Evolutionary conservation across 352 stramenopile genomes (phyloP).

Genomic region (Globisporangium nodosum): DNA sequence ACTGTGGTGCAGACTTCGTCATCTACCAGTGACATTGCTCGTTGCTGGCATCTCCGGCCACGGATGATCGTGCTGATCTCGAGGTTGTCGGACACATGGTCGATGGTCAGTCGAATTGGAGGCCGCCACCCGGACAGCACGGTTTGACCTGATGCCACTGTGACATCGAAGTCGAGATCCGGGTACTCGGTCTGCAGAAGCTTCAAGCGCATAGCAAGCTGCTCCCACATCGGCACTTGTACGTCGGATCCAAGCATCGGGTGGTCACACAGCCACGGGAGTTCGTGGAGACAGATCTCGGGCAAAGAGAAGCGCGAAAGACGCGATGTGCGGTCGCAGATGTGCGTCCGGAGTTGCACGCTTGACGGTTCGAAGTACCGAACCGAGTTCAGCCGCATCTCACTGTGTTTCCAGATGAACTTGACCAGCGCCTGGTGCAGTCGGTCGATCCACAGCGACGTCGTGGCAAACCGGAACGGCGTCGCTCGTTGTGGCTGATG

Average conservation of each 20-base stretch:
- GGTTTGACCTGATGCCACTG: constrained; percentile 18
- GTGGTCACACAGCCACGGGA: constrained; percentile 23
- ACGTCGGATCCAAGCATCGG: constrained; percentile 10
- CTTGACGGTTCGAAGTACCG: constrained; percentile 13
- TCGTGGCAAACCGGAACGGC: constrained; percentile 16
- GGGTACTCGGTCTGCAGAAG: constrained; percentile 19
- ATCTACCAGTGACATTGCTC: not conserved
- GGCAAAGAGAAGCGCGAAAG: not conserved
- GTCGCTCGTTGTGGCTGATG: not conserved
- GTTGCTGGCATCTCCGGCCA: constrained; percentile 17
- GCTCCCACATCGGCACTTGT: constrained; percentile 20
- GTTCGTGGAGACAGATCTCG: constrained; percentile 4
- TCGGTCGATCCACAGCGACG: constrained; percentile 33
- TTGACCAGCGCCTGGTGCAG: constrained; percentile 28
- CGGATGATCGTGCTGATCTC: constrained; percentile 30
- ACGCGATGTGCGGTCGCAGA: constrained; percentile 14
- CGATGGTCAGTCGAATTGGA: not conserved
- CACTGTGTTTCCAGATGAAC: constrained; percentile 10
- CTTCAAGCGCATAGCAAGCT: constrained; percentile 23
- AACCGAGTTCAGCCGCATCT: constrained; percentile 22
- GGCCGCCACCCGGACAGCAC: constrained; percentile 11
- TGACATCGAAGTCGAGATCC: constrained; percentile 22
- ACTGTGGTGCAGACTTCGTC: constrained; percentile 20
- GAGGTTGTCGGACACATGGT: constrained; percentile 9
- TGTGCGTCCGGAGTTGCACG: constrained; percentile 10